Percentiles rank a stretch among this genome's conserved stretches.
These are phyloP conservation scores for Goniomonas avonlea DNA, from an alignment of 78 protist species.

Conservation along the genomic window DNA sequence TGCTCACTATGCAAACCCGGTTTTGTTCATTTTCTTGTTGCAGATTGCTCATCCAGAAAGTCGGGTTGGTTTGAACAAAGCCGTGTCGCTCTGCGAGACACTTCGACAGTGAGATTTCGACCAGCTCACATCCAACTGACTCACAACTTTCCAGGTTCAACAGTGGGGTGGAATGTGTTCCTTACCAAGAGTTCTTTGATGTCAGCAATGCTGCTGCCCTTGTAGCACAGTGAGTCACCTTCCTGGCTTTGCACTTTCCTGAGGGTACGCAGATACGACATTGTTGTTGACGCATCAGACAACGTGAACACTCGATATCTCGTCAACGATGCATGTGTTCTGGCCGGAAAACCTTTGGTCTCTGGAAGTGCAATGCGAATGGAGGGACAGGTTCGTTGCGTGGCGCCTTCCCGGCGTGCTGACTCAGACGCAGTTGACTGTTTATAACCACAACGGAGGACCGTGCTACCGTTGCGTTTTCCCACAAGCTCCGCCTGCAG, in stretches of 20 bases:
- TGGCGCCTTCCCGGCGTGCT: neutral
- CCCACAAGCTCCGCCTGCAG: constrained; percentile 79
- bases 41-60: constrained; percentile 36
- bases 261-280: constrained; percentile 46
- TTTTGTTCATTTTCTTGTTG: too few relatives aligned
- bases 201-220: too few relatives aligned
- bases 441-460: constrained; percentile 33
- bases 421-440: neutral
- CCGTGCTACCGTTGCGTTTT: constrained; percentile 85
- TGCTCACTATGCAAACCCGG: too few relatives aligned
- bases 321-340: constrained; percentile 54
- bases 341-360: constrained; percentile 61
- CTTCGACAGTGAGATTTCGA: neutral
- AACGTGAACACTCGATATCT: constrained; percentile 47
- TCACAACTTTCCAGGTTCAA: neutral
- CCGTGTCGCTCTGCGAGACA: constrained; percentile 26
- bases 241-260: too few relatives aligned
- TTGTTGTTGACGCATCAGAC: constrained; percentile 76
- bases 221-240: too few relatives aligned
- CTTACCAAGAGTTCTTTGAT: too few relatives aligned
- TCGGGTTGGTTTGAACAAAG: constrained; percentile 35
- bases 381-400: constrained; percentile 78
- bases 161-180: neutral
- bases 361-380: constrained; percentile 63
- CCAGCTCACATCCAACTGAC: neutral